Evolutionary conservation across 1,284 basidiomycete genomes (phyloP), one percentile per base, ranked within the genome.

Genomic region (Puccinia coronata): DNA sequence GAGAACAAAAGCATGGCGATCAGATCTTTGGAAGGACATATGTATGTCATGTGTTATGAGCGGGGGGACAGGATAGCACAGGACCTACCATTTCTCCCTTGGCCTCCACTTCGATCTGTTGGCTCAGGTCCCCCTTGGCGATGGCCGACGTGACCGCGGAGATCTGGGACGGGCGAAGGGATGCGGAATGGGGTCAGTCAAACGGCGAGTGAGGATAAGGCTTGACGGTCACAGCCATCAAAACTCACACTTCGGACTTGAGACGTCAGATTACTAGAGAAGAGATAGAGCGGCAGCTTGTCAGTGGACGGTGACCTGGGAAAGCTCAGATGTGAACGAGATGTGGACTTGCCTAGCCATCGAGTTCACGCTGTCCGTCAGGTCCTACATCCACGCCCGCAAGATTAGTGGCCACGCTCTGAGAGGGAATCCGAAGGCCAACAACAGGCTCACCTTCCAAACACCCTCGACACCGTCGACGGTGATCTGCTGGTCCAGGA

Each of bases 61-160:
- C 16, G 23, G 28, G 12, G 20, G 53, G n/a, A 53, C 47, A n/a
- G 63, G 31, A n/a, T n/a, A n/a, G n/a, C n/a, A n/a, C n/a, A n/a
- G n/a, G n/a, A n/a, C 76, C 16, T 55, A 80, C 86, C 86, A 86
- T 86, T 83, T 86, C 86, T 57, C 86, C 86, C 16, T 84, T 85
- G 23, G 86, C 86, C 81, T 86, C 86, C 65, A 86, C 86, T 41
- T 86, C 86, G 31, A 86, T 86, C 82, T 86, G 86, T 77, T 86
- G 84, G 1, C 85, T 85, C 20, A 86, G 82, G 70, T 86, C 86
- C 80, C 86, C 86, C n/a, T 84, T 84, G 0, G 86, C 86, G 61
- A 86, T 86, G 75, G 86, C 86, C 0, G 86, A 86, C 36, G 86
- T 86, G 36, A 86, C 86, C 71, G 86, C 84, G 0, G 86, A 85